Evolutionary conservation across 2,329 filamentous ascomycete genomes (phyloP).

Genomic region (Dothideomycetidae sp.): DNA sequence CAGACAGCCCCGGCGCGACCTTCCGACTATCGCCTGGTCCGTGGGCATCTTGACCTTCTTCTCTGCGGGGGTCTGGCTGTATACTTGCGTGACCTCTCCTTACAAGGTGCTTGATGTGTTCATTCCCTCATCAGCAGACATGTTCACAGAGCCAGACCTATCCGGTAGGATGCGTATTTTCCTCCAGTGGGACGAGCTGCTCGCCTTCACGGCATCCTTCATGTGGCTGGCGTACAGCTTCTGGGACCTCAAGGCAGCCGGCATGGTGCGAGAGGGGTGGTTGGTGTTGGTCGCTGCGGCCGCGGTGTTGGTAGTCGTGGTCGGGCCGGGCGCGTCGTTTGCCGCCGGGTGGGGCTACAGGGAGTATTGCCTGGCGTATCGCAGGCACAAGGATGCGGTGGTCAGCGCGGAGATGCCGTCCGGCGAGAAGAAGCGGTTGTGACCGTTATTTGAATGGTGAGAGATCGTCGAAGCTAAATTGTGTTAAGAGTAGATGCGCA

Average conservation of each 20-base stretch:
- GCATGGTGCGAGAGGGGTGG: constrained; percentile 19
- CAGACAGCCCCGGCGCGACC: constrained; percentile 10
- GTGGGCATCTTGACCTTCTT: constrained; percentile 8
- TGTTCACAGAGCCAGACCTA: background rate
- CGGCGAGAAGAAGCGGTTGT: too few species aligned
- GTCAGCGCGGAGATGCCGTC: constrained; percentile 2
- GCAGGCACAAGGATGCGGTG: constrained; percentile 15
- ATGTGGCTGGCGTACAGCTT: constrained; percentile 23
- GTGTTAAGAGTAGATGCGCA: too few species aligned
- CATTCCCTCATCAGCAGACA: background rate
- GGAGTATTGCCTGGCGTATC: constrained; percentile 23
- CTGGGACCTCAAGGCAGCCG: constrained; percentile 21
- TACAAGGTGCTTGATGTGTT: constrained; percentile 3
- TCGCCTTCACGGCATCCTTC: background rate
- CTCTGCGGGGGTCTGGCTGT: constrained; percentile 8
- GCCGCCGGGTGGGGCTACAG: constrained; percentile 23
- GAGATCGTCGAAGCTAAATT: too few species aligned
- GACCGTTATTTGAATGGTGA: too few species aligned
- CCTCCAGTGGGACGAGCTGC: constrained; percentile 6
- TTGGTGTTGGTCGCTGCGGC: constrained; percentile 13
- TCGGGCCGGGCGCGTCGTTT: constrained; percentile 21
- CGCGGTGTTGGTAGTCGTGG: constrained; percentile 13
- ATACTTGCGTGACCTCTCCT: constrained; percentile 1
- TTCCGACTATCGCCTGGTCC: constrained; percentile 10
- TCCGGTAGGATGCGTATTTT: background rate